Base-by-base conservation (phyloP, 2,329 filamentous ascomycete species). In the Akanthomyces dipterigenus region DNA sequence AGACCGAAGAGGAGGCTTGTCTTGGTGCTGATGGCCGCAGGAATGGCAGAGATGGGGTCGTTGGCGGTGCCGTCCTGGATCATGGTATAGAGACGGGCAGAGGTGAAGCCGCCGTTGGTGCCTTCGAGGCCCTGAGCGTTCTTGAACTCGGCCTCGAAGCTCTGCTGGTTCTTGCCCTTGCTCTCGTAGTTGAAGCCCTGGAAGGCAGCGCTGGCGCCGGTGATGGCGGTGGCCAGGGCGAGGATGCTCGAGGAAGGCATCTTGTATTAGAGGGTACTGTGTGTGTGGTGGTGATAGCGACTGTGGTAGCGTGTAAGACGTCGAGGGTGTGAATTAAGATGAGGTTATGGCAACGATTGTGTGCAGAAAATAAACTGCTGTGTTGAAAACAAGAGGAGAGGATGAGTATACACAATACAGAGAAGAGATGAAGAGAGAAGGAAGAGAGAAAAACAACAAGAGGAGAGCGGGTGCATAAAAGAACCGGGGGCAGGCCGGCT, bases 1-100 rank as follows among this genome's bases (percentile, higher is more conserved):
- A 97, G 78, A 66, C 91, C 91, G 14, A 96, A 84, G 12, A 97
- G 82, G 28, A 97, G 82, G 48, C 82, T 81, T 2, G 90, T 96
- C 68, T 91, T 83, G 69, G 90, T 90, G 67, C 82, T 83, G 74
- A 96, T 91, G 68, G 91, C 92, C 48, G 92, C 92, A 46, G 88
- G 88, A 64, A 96, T 91, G 65, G 88, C 90, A 45, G 82, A 78
- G 69, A 89, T 91, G 67, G 85, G 81, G 34, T 80, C 80, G 75
- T 82, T 87, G 65, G 82, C 74, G 6, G 88, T 87, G 65, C 84
- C 86, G 28, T 75, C 82, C 81, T 91, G 88, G 54, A 89, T 80
- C 82, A 85, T 90, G 66, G 88, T 91, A 76, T 88, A 92, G n/a
- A 91, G 79, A 63, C 89, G 85, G 48, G 86, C 88, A 63, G 83